Percentiles rank a stretch among this genome's conserved stretches.
Conservation (phyloP, 306 rosid genomes). For the Cicer chorassanicum region DNA sequence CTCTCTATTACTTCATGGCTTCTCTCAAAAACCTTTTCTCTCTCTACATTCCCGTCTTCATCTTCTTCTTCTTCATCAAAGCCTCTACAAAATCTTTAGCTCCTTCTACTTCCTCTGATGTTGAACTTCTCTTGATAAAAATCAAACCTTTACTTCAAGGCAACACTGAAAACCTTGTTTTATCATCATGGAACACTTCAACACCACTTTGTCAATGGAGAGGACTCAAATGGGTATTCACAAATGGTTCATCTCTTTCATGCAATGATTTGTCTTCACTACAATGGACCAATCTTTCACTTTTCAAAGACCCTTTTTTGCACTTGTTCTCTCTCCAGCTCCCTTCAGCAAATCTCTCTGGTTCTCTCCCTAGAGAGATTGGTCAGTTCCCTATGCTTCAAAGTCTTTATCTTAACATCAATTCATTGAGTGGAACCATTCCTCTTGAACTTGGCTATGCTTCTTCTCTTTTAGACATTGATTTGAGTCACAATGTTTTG, state of each 20-base stretch:
- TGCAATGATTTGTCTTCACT: conserved; percentile 78
- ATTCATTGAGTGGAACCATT: conserved; percentile 68
- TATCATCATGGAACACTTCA: conserved; percentile 85
- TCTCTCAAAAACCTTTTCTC: conserved; percentile 43
- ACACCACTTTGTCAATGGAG: conserved; percentile 91
- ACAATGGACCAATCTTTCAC: conserved; percentile 80
- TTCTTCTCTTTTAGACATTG: conserved; percentile 76
- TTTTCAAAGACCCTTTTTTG: conserved; percentile 70
- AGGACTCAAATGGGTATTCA: conserved; percentile 92
- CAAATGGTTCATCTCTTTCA: conserved; percentile 60
- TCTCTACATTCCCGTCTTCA: conserved; percentile 51
- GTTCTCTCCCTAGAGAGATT: conserved; percentile 82
- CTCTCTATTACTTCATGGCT: conserved; percentile 59
- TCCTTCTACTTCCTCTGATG: conserved; percentile 63
- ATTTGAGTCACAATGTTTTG: conserved; percentile 69
- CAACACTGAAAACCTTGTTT: conserved; percentile 62
- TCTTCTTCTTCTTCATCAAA: conserved; percentile 44
- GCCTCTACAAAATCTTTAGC: conserved; percentile 33
- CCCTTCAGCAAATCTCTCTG: conserved; percentile 95
- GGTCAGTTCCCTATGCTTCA: conserved; percentile 83
- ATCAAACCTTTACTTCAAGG: conserved; percentile 85
- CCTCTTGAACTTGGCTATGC: conserved; percentile 92
- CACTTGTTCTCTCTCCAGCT: conserved; percentile 81
- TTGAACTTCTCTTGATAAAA: conserved; percentile 68
- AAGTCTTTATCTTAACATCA: conserved; percentile 78